phyloP scores from a whole-genome alignment of 306 rosid species.

The Vigna trinervia region DNA sequence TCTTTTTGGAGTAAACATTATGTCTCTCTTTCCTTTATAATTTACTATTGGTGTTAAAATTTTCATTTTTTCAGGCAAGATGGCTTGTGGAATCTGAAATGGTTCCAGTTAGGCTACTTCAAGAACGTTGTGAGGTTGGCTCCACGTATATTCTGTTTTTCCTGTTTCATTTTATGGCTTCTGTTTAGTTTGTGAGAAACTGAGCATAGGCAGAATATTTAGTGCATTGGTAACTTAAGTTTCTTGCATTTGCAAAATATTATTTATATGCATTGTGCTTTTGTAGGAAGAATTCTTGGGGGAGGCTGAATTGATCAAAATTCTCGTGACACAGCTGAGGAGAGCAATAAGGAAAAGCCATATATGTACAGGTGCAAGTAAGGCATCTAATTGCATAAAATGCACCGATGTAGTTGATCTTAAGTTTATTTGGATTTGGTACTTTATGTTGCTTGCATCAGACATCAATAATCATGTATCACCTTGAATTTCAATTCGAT shows the following conservation, averaged over 20 bases:
- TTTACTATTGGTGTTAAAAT: slow-evolving; percentile 17
- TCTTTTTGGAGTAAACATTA: slow-evolving; percentile 20
- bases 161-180: slow-evolving; percentile 5
- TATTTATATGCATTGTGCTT: slow-evolving; percentile 30
- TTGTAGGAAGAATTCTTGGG: slow-evolving; percentile 92
- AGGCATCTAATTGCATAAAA: not conserved
- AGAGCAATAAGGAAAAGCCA: not conserved
- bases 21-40: slow-evolving; percentile 2
- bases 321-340: slow-evolving; percentile 15
- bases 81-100: slow-evolving; percentile 90
- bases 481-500: not conserved
- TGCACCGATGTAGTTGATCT: not conserved
- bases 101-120: slow-evolving; percentile 88
- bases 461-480: slow-evolving; percentile 1
- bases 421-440: not conserved
- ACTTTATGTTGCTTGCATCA: slow-evolving; percentile 30
- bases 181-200: not conserved
- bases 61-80: slow-evolving; percentile 66
- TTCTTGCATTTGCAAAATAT: slow-evolving; percentile 23
- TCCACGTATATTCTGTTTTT: not conserved
- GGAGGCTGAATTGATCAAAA: slow-evolving; percentile 96
- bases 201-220: slow-evolving; percentile 7
- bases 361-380: not conserved
- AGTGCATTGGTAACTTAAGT: not conserved
- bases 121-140: slow-evolving; percentile 96